Evolutionary conservation across 1,139 yeast species (phyloP), one percentile per base, ranked within the genome.

Genomic region (Hanseniaspora sp.): DNA sequence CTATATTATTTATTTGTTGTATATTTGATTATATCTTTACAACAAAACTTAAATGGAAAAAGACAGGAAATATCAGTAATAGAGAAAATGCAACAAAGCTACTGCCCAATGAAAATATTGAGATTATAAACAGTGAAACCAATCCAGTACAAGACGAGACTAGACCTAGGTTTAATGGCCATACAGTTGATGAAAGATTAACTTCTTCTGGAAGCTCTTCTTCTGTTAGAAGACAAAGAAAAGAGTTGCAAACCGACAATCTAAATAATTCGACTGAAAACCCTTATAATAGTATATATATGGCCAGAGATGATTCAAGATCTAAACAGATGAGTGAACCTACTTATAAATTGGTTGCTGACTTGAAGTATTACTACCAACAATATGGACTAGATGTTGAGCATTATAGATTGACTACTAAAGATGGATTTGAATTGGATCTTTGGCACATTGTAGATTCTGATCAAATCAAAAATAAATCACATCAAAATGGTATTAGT

Each of bases 401-500:
- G 55, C 81, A 76, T 56, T 78, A 77, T 63, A 74, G 72, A 28
- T 74, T 88, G 2, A 72, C 77, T 7, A 90, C 97, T 0, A 71
- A 74, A n/a, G 97, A 92, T 68, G 96, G 96, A 1, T 88, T 77
- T 65, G 71, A 78, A 1, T 69, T 92, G 30, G 73, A 74, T 0
- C 66, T 90, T 48, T 83, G 86, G 64, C 78, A 86, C 51, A 67
- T 86, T 13, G 67, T 80, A 9, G 78, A 82, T 59, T 82, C 68
- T 1, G 67, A 67, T 7, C 78, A 74, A 53, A 46, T 71, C 0
- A 62, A 60, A 0, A 65, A 29, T 42, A 17, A 23, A 12, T n/a
- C n/a, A 28, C 9, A 60, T 2, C 62, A 66, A 2, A 62, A 11
- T 40, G 8, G 13, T 18, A 29, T 13, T 29, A 38, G 35, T 5